phyloP scores from a whole-genome alignment of 2,329 filamentous ascomycete species.

The Botrytis elliptica region DNA sequence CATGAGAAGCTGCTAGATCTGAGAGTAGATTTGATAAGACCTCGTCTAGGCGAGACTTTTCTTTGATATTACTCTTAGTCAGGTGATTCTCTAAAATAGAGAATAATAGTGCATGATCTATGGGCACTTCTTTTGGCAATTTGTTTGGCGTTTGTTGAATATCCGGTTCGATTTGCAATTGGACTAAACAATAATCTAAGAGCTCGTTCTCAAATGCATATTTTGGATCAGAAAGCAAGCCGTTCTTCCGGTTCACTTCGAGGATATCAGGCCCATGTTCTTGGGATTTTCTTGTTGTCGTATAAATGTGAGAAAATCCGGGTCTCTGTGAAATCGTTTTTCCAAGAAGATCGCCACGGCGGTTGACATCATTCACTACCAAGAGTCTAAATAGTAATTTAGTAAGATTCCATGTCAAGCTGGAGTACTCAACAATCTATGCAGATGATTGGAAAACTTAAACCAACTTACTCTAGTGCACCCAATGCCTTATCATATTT shows the following conservation, averaged over 20 bases:
- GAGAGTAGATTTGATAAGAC: slow-evolving; percentile 13
- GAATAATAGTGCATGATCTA: slow-evolving; percentile 18
- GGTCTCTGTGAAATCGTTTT: not conserved
- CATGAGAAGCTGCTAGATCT: slow-evolving; percentile 20
- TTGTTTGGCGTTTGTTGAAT: not conserved
- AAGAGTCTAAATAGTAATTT: not conserved
- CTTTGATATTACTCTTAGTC: not conserved
- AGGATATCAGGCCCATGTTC: not conserved
- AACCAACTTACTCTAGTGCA: not conserved
- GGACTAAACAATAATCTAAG: not conserved
- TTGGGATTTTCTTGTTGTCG: not conserved
- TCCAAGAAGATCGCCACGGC: not conserved
- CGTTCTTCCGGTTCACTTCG: not conserved
- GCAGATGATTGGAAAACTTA: not conserved
- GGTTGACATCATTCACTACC: not conserved
- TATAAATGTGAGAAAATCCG: not conserved
- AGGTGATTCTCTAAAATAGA: slow-evolving; percentile 18
- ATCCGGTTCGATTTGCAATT: not conserved
- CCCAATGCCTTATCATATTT: slow-evolving; percentile 1
- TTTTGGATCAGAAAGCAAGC: not conserved
- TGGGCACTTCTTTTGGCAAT: not conserved
- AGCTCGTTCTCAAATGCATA: not conserved
- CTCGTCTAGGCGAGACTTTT: slow-evolving; percentile 20
- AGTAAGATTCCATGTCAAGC: not conserved
- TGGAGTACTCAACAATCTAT: too few relatives aligned